Conservation (phyloP, 2,329 filamentous ascomycete species). For the Allantophomopsis lycopodina region DNA sequence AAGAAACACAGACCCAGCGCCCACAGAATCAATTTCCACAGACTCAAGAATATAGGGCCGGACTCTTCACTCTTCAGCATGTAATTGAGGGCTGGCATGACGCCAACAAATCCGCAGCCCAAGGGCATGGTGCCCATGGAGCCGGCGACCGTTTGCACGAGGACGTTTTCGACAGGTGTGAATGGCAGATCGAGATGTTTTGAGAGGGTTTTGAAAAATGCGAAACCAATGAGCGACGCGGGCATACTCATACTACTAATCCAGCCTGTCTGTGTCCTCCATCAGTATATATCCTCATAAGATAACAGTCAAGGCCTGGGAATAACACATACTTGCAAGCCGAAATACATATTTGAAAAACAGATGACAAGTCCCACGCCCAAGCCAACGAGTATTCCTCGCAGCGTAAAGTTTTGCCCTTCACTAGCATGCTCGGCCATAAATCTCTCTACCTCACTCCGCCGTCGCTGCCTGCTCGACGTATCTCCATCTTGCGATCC, state of each 20-base stretch:
- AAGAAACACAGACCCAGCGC: conserved; percentile 90
- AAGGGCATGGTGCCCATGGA: conserved; percentile 95
- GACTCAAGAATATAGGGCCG: conserved; percentile 58
- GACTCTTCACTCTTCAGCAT: conserved; percentile 65
- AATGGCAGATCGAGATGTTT: conserved; percentile 68
- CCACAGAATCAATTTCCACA: conserved; percentile 77
- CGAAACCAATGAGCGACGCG: conserved; percentile 84
- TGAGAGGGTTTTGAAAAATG: conserved; percentile 72
- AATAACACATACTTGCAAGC: conserved; percentile 57
- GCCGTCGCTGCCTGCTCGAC: conserved; percentile 5
- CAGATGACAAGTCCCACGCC: conserved; percentile 82
- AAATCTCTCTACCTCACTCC: conserved; percentile 14
- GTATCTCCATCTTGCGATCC: background rate
- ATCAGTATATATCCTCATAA: background rate
- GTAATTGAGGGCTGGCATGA: conserved; percentile 85
- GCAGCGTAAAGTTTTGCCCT: conserved; percentile 64
- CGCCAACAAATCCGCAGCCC: conserved; percentile 89
- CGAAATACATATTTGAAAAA: conserved; percentile 98
- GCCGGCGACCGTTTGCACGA: conserved; percentile 91
- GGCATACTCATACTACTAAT: conserved; percentile 93
- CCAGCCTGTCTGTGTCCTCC: conserved; percentile 47
- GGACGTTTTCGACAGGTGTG: conserved; percentile 87
- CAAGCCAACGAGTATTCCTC: conserved; percentile 68
- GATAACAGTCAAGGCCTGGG: conserved; percentile 25
- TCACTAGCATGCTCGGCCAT: conserved; percentile 16